Evolutionary conservation across 768 basidiomycete species (phyloP).

Genomic region (Kwoniella heveanensis): DNA sequence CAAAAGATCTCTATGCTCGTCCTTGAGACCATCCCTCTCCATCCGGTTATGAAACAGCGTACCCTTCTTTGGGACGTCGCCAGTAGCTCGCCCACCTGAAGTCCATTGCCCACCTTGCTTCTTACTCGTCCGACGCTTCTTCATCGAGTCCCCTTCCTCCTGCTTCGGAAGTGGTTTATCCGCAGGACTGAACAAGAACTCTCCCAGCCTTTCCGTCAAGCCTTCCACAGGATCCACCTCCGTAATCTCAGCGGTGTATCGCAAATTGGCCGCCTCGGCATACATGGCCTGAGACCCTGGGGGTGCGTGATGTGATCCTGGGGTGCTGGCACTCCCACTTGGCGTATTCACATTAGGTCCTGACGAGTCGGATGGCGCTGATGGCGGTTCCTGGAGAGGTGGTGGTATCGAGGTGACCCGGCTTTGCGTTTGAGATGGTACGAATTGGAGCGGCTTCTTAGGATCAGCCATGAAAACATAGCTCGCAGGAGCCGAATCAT

Average conservation of each 20-base stretch:
- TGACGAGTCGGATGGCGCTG: conserved; percentile 6
- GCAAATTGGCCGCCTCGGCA: conserved; percentile 12
- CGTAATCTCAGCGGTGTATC: conserved; percentile 16
- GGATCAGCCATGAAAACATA: not conserved
- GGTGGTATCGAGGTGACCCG: not conserved
- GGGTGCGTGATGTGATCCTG: conserved; percentile 9
- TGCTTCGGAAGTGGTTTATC: not conserved
- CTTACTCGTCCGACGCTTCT: conserved; percentile 21
- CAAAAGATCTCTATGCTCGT: conserved; percentile 35
- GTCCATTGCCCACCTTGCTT: conserved; percentile 14
- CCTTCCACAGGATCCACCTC: conserved; percentile 30
- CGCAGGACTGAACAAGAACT: conserved; percentile 40
- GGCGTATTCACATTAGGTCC: conserved; percentile 9
- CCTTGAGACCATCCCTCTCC: conserved; percentile 41
- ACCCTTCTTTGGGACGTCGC: conserved; percentile 2
- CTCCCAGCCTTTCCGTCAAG: conserved; percentile 41
- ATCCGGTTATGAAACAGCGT: conserved; percentile 12
- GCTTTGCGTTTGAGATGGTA: not conserved
- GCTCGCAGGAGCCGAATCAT: not conserved
- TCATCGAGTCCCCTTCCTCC: conserved; percentile 6
- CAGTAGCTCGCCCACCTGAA: not conserved
- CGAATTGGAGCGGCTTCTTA: not conserved
- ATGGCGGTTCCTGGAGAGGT: not conserved
- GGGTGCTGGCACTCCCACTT: conserved; percentile 9
- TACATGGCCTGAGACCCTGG: conserved; percentile 12